Evolutionary conservation across 495 filamentous ascomycete species (phyloP).

Genomic region (Aspergillus saccharolyticus): DNA sequence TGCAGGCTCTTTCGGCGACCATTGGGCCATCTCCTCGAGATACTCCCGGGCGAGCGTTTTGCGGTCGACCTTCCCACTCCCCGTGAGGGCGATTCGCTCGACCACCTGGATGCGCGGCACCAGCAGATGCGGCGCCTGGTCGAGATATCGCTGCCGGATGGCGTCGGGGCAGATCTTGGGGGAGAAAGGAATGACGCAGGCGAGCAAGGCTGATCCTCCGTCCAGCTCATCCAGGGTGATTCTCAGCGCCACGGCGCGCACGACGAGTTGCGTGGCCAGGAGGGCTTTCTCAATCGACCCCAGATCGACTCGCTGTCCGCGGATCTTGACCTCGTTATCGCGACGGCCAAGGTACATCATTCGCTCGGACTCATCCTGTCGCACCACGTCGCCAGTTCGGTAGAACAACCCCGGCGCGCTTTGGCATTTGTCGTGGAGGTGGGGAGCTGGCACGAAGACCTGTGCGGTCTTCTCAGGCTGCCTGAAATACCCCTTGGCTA

Average conservation of each 20-base stretch:
- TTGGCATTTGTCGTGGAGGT: neutral
- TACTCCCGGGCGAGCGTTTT: slow-evolving; percentile 7
- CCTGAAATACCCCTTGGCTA: slow-evolving; percentile 39
- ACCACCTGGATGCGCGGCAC: slow-evolving; percentile 15
- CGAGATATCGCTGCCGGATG: neutral
- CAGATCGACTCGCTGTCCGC: slow-evolving; percentile 45
- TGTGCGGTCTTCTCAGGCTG: slow-evolving; percentile 28
- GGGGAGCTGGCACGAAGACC: slow-evolving; percentile 25
- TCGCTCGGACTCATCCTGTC: slow-evolving; percentile 18
- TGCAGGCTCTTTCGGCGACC: neutral
- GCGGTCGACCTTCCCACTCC: slow-evolving; percentile 17
- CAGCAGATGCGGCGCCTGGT: slow-evolving; percentile 11
- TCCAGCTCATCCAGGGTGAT: neutral
- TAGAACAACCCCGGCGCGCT: slow-evolving; percentile 7
- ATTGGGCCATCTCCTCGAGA: neutral
- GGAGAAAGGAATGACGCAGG: slow-evolving; percentile 4
- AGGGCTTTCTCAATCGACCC: slow-evolving; percentile 32
- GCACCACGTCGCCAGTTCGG: slow-evolving; percentile 18
- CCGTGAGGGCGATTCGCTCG: slow-evolving; percentile 13
- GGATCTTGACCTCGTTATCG: slow-evolving; percentile 44
- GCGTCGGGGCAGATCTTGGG: neutral
- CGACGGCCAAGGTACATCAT: slow-evolving; percentile 25
- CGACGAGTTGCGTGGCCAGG: neutral
- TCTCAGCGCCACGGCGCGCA: neutral
- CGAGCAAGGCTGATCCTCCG: slow-evolving; percentile 10